These are phyloP conservation scores for Verticillium albo-atrum DNA, from an alignment of 2,329 filamentous ascomycete species.

Conservation along the genomic window DNA sequence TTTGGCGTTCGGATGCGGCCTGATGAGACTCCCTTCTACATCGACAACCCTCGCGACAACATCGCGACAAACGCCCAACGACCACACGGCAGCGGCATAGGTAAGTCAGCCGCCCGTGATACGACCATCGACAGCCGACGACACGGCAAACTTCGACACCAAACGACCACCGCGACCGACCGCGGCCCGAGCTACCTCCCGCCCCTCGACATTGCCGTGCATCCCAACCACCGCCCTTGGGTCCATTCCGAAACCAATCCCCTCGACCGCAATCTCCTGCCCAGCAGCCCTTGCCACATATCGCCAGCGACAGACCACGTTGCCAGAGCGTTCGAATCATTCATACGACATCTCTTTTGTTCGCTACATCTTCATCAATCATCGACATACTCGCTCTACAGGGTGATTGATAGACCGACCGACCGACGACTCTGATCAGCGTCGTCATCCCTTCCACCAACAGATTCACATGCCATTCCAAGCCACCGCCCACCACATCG, in stretches of 20 bases:
- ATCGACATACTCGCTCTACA: constrained; percentile 5
- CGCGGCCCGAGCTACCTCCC: not conserved
- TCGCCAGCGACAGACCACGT: not conserved
- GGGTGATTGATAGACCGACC: not conserved
- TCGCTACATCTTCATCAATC: not conserved
- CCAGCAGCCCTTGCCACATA: not conserved
- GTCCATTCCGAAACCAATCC: not conserved
- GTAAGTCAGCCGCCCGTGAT: not conserved
- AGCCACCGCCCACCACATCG: not conserved
- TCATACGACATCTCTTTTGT: constrained; percentile 1
- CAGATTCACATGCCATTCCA: constrained; percentile 1
- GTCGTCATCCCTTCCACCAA: not conserved
- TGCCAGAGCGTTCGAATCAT: not conserved
- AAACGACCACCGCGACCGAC: constrained; percentile 1
- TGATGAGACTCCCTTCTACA: constrained; percentile 4
- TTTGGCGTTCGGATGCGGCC: not conserved
- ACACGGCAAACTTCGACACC: constrained; percentile 2
- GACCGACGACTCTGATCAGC: not conserved
- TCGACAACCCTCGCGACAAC: constrained; percentile 9
- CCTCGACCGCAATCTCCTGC: not conserved
- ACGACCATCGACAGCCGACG: constrained; percentile 3
- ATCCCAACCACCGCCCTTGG: not conserved
- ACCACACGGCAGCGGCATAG: not conserved
- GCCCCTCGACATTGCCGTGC: not conserved
- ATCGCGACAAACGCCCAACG: not conserved